Evolutionary conservation across 768 basidiomycete genomes (phyloP).

Genomic region (Mrakia gelida): DNA sequence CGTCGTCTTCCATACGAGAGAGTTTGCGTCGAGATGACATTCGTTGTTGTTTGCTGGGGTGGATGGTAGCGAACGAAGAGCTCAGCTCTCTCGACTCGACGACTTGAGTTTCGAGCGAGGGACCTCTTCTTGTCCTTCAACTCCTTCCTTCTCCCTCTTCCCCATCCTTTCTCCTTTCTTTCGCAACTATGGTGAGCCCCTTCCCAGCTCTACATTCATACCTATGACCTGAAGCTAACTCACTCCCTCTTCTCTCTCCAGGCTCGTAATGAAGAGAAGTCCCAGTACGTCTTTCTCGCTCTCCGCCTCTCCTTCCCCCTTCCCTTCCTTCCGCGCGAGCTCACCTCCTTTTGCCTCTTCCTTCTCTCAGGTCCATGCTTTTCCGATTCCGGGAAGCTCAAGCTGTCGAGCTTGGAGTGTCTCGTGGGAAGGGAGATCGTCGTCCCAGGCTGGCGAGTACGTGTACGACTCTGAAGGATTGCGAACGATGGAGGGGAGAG

Average conservation of each 20-base stretch:
- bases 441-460: constrained; percentile 86
- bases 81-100: no score
- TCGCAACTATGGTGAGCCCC: not conserved
- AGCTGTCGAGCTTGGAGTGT: constrained; percentile 88
- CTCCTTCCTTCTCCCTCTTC: not conserved
- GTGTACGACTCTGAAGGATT: constrained; percentile 86
- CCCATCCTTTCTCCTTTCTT: not conserved
- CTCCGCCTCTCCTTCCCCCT: not conserved
- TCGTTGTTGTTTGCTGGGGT: not conserved
- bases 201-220: not conserved
- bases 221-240: not conserved
- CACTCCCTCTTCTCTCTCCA: constrained; percentile 38
- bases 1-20: not conserved
- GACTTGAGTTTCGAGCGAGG: no score
- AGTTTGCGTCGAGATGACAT: not conserved
- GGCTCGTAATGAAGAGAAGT: constrained; percentile 98
- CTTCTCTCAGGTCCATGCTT: constrained; percentile 59
- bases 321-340: not conserved
- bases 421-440: constrained; percentile 67
- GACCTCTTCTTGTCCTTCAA: no score
- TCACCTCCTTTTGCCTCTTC: not conserved
- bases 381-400: constrained; percentile 96
- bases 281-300: constrained; percentile 51
- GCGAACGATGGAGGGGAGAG: constrained; percentile 94
- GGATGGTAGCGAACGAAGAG: not conserved